Base-by-base conservation (phyloP, 2,329 filamentous ascomycete genomes). In the Chaetomiaceae sp. region DNA sequence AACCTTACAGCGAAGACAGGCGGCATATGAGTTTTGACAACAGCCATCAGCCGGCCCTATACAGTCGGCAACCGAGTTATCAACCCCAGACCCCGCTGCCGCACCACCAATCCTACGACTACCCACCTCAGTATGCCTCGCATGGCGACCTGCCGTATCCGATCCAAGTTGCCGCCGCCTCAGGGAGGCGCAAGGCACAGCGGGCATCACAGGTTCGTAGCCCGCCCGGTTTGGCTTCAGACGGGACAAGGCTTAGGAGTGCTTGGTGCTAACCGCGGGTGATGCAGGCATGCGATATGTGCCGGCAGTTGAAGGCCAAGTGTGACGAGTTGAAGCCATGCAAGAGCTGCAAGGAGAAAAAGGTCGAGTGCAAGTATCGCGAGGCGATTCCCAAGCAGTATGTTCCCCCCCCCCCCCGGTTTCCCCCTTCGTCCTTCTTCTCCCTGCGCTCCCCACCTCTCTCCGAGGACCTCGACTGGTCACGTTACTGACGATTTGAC, bases 301-400 rank as follows among this genome's bases (percentile, higher is more conserved):
- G 90, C 69, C 83, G 90, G 52, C 80, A 87, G 54, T 78, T 92
- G 34, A 96, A 95, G 68, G 89, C 89, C 13, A 95, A 95, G 69
- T 96, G 90, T 66, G 89, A 95, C 62, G 90, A 96, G 72, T 83
- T 84, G 10, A 83, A 86, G 58, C 90, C 87, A 2, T 86, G 87
- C 61, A 92, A 89, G 64, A 89, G 85, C 62, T 99, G 93, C 67
- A 86, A 86, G 61, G 91, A 97, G 60, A 95, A 95, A 65, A 84
- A 80, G 58, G 77, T 89, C 27, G 78, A 83, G 47, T 99, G 89
- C 72, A 85, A 88, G 67, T 97, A 96, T 68, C 84, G 91, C 58
- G 91, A 96, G 63, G 86, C 93, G 5, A 87, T 89, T 19, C 89
- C 89, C 14, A 93, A 95, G 64, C 92, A 95, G 88, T 95, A 76